These are phyloP conservation scores for Ambrosia trifida DNA, from an alignment of 129 eudicot genomes.

Conservation along the genomic window DNA sequence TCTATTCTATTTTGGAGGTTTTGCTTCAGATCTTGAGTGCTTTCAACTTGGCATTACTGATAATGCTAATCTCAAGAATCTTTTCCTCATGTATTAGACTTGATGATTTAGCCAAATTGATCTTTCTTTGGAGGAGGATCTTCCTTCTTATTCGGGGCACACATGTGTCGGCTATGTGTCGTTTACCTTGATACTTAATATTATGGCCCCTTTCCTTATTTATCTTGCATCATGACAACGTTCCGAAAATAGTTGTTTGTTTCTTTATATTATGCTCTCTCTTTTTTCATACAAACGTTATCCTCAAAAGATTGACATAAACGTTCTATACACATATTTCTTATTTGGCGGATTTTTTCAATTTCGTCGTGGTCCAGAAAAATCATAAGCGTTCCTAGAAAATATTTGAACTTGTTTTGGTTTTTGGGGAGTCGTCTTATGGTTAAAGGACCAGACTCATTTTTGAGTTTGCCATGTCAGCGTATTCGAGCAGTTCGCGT, in stretches of 20 bases:
- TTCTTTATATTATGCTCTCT: conserved; percentile 8
- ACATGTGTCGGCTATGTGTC: conserved; percentile 39
- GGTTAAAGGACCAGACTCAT: no score
- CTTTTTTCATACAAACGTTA: conserved; percentile 28
- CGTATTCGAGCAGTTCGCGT: no score
- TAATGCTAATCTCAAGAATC: conserved; percentile 25
- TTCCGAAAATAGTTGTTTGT: conserved; percentile 27
- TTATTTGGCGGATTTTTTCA: no score
- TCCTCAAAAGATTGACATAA: not conserved
- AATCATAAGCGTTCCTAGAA: no score
- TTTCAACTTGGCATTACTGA: conserved; percentile 24
- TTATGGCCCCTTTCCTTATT: conserved; percentile 17
- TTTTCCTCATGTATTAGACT: conserved; percentile 22
- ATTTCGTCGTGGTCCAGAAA: no score
- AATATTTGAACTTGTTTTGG: no score
- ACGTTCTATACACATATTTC: not conserved
- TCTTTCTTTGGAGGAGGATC: conserved; percentile 43
- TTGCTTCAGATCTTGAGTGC: conserved; percentile 24
- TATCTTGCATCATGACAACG: conserved; percentile 23
- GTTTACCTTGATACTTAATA: conserved; percentile 23
- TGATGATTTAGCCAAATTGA: conserved; percentile 31
- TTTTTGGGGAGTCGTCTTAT: no score
- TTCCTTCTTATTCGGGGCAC: conserved; percentile 55
- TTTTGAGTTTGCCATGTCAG: no score
- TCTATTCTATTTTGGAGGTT: conserved; percentile 33